Evolutionary conservation across 768 basidiomycete species (phyloP), one percentile per base, ranked within the genome.

Genomic region (Mycena capillaripes): DNA sequence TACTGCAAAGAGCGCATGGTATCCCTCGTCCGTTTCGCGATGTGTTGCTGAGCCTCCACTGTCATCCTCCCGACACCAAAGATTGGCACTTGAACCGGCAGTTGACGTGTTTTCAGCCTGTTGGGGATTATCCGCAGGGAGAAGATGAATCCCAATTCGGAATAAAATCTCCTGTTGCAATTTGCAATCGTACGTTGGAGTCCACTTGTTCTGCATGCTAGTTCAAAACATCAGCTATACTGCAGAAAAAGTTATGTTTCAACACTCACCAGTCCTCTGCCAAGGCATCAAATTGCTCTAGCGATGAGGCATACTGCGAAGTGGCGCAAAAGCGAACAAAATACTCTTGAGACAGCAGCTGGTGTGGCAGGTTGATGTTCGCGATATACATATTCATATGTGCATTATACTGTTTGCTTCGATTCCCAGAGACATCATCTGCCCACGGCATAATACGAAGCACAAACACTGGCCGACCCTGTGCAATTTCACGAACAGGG

Each of bases 381-480:
- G 76, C 61, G 1, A 81, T 44, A 52, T 82, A 84, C 9, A 82
- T 68, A 64, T 84, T 84, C 11, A 65, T 79, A 61, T 84, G 82
- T 4, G 76, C 66, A 60, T 84, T 82, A 58, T 81, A 83, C 57
- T 82, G 80, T 66, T 84, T 84, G 61, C 44, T 63, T 6, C 8
- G 7, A n/a, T 63, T 63, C 7, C 61, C 46, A 1, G 61, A 48
- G n/a, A 34, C 50, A 64, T 64, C 3, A n/a, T n/a, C n/a, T n/a
- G n/a, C n/a, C n/a, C n/a, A n/a, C n/a, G n/a, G n/a, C n/a, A n/a
- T n/a, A n/a, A 53, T 53, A 2, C 60, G 44, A 17, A 62, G 19
- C 4, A 34, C 29, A 34, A 23, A 27, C 10, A 44, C 42, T 14
- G 42, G 42, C 2, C 42, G 42, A 1, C 42, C 42, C 14, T 16